Conservation (phyloP, 305 asterid genomes). For the Solanum hybrid region DNA sequence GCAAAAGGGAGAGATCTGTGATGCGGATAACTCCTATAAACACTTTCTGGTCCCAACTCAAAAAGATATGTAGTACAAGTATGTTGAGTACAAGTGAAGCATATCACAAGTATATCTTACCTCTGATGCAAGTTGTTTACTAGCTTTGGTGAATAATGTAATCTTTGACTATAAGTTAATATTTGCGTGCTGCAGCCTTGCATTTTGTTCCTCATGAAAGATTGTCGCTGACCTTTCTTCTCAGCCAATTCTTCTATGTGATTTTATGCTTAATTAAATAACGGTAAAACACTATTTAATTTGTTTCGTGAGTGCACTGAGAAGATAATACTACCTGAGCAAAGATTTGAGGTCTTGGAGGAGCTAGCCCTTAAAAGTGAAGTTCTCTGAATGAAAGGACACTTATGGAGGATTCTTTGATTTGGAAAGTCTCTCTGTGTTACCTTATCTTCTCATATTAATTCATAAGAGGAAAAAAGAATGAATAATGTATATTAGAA, state of each 20-base stretch:
- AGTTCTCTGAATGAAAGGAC: not conserved
- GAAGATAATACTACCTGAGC: not conserved
- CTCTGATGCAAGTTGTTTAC: not conserved
- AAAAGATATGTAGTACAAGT: not conserved
- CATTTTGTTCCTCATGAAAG: not conserved
- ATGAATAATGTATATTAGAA: not conserved
- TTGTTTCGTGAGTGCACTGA: not conserved
- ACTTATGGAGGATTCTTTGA: not conserved
- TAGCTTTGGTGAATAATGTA: not conserved
- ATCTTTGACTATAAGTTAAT: not conserved
- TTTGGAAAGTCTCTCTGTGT: not conserved
- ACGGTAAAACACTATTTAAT: not conserved
- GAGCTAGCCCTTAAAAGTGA: not conserved
- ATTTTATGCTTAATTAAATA: no score
- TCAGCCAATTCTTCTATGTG: not conserved
- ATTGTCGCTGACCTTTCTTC: not conserved
- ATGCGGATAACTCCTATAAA: not conserved
- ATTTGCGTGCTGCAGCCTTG: not conserved
- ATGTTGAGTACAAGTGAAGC: not conserved
- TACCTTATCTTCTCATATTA: not conserved
- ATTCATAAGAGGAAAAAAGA: not conserved
- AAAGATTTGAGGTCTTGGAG: not conserved
- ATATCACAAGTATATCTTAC: not conserved
- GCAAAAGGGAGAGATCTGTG: not conserved
- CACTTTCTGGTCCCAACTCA: not conserved